phyloP scores from a whole-genome alignment of 805 yeast species.

The Candida golubevii region DNA sequence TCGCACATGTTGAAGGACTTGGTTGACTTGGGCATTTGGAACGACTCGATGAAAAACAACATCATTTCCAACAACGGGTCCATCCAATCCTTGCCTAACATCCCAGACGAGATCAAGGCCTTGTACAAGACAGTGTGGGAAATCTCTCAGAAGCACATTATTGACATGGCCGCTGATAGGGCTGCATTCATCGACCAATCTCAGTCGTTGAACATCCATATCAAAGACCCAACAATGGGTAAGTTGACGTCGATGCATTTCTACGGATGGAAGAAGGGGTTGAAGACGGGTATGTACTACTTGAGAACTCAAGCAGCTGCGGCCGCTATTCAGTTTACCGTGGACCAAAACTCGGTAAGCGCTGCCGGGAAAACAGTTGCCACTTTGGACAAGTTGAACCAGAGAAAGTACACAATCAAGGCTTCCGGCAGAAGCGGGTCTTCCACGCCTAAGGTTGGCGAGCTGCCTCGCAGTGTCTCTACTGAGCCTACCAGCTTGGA shows the following conservation, averaged over 20 bases:
- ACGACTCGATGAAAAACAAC: conserved; percentile 52
- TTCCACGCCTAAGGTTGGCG: conserved; percentile 18
- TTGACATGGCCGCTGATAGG: conserved; percentile 65
- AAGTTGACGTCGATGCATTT: conserved; percentile 97
- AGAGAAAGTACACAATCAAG: conserved; percentile 33
- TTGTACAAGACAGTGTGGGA: conserved; percentile 62
- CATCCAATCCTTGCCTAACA: conserved; percentile 49
- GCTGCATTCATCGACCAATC: conserved; percentile 86
- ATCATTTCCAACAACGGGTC: conserved; percentile 57
- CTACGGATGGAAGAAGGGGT: conserved; percentile 97
- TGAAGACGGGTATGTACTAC: conserved; percentile 98
- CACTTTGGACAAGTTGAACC: conserved; percentile 34
- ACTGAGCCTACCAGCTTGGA: conserved; percentile 43
- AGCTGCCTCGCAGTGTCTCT: conserved; percentile 22
- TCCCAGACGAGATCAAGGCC: conserved; percentile 51
- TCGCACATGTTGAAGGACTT: conserved; percentile 55
- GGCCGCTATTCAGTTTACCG: conserved; percentile 85
- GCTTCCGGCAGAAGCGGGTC: conserved; percentile 19
- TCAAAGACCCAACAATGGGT: conserved; percentile 90
- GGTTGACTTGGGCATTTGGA: conserved; percentile 56
- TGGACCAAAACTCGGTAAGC: conserved; percentile 41
- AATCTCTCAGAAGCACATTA: conserved; percentile 53
- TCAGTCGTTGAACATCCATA: conserved; percentile 85
- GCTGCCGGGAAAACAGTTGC: conserved; percentile 39
- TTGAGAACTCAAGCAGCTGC: conserved; percentile 96